Conservation (phyloP, 495 filamentous ascomycete species). For the Penicillium cataractarum region DNA sequence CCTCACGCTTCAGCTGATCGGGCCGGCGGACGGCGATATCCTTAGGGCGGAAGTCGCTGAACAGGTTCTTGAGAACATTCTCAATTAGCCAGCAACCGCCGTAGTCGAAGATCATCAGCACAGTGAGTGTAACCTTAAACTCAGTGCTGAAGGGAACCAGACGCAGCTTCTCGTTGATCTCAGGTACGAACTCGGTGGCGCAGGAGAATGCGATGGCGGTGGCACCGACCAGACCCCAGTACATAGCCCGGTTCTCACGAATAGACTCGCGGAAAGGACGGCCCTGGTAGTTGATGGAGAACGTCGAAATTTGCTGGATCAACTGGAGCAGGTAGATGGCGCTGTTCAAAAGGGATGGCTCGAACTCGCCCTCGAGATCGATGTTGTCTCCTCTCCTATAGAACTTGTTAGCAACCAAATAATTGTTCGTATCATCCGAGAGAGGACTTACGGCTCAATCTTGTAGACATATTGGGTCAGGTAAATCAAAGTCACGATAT, state of each 20-base stretch:
- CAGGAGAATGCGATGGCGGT: conserved; percentile 91
- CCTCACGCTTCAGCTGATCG: conserved; percentile 85
- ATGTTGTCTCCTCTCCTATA: conserved; percentile 68
- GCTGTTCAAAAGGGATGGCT: conserved; percentile 91
- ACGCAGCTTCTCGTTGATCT: conserved; percentile 90
- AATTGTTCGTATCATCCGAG: not conserved
- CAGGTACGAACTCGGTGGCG: conserved; percentile 93
- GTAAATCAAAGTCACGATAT: conserved; percentile 93
- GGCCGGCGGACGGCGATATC: conserved; percentile 87
- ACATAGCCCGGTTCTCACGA: conserved; percentile 96
- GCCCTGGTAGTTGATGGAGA: conserved; percentile 99
- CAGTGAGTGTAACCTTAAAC: conserved; percentile 87
- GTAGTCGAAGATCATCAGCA: conserved; percentile 87
- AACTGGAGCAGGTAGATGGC: conserved; percentile 97
- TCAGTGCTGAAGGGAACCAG: conserved; percentile 89
- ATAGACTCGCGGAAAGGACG: conserved; percentile 96
- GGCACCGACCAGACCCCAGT: conserved; percentile 89
- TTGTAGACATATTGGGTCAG: conserved; percentile 84
- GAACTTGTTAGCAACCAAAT: conserved; percentile 29
- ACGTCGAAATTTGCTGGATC: conserved; percentile 99
- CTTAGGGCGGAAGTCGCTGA: conserved; percentile 91
- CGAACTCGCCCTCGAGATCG: conserved; percentile 94
- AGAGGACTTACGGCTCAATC: conserved; percentile 72
- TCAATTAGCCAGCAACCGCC: conserved; percentile 87
- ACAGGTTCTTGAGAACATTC: conserved; percentile 79